Conservation (phyloP, 768 basidiomycete genomes). For the Stropharia rugosoannulata region DNA sequence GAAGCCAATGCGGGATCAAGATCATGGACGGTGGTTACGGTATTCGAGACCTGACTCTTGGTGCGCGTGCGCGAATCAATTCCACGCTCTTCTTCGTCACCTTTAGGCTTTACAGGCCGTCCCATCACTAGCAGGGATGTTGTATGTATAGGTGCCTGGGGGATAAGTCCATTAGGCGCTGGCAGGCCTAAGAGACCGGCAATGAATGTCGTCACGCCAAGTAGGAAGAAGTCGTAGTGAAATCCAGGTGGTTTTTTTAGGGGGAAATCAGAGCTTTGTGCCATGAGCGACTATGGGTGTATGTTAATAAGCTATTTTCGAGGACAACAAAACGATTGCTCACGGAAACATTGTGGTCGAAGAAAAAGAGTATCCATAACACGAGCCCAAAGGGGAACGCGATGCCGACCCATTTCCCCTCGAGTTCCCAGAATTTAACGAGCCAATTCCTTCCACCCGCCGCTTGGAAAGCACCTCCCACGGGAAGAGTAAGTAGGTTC, state of each 20-base stretch:
- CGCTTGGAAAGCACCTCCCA: constrained; percentile 66
- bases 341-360: constrained; percentile 93
- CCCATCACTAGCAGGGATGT: constrained; percentile 76
- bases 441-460: constrained; percentile 79
- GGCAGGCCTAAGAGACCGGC: constrained; percentile 85
- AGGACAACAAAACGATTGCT: constrained; percentile 22
- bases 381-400: constrained; percentile 88
- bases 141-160: constrained; percentile 93
- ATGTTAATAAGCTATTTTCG: constrained; percentile 4
- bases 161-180: constrained; percentile 83
- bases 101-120: constrained; percentile 31
- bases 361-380: constrained; percentile 91
- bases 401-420: constrained; percentile 86
- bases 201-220: constrained; percentile 88
- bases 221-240: constrained; percentile 87
- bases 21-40: not conserved
- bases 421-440: constrained; percentile 85
- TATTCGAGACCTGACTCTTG: constrained; percentile 2
- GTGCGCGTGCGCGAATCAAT: constrained; percentile 14
- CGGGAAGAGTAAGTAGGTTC: constrained; percentile 66
- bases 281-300: constrained; percentile 76
- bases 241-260: constrained; percentile 88
- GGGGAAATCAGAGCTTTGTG: constrained; percentile 87
- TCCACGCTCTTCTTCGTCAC: constrained; percentile 25
- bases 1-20: constrained; percentile 20